Evolutionary conservation across 345 rosid species (phyloP).

Genomic region (Combretum micranthum): DNA sequence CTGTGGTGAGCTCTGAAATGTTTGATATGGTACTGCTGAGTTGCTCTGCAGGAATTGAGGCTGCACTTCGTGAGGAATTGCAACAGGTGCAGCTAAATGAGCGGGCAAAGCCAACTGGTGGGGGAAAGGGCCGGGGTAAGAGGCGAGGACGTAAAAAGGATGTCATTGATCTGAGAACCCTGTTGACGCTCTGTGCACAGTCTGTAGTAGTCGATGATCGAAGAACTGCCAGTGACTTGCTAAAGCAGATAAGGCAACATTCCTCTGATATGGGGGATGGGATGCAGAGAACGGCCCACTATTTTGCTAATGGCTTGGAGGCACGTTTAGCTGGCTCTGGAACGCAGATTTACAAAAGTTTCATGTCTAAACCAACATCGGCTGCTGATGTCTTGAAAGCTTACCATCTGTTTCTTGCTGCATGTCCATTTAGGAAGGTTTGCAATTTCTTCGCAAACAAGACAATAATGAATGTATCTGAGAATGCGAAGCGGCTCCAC

Average conservation of each 20-base stretch:
- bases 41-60: conserved; percentile 17
- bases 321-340: conserved; percentile 44
- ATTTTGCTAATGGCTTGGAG: conserved; percentile 39
- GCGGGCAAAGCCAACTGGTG: conserved; percentile 20
- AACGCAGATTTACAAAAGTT: conserved; percentile 25
- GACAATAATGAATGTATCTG: conserved; percentile 39
- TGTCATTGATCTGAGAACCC: conserved; percentile 47
- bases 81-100: conserved; percentile 24
- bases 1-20: conserved; percentile 31
- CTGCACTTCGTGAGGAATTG: conserved; percentile 27
- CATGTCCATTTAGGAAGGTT: conserved; percentile 47
- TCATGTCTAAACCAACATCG: conserved; percentile 23
- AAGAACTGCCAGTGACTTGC: conserved; percentile 29
- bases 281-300: conserved; percentile 39
- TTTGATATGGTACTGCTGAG: conserved; percentile 42
- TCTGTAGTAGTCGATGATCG: conserved; percentile 35
- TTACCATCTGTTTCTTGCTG: conserved; percentile 33
- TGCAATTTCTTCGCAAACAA: conserved; percentile 40
- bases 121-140: conserved; percentile 32
- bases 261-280: conserved; percentile 37
- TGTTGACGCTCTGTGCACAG: conserved; percentile 51
- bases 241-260: conserved; percentile 43
- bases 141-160: conserved; percentile 27
- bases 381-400: conserved; percentile 52
- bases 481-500: conserved; percentile 39